Conservation (phyloP, 2,329 filamentous ascomycete species). For the Celoporthe dispersa region DNA sequence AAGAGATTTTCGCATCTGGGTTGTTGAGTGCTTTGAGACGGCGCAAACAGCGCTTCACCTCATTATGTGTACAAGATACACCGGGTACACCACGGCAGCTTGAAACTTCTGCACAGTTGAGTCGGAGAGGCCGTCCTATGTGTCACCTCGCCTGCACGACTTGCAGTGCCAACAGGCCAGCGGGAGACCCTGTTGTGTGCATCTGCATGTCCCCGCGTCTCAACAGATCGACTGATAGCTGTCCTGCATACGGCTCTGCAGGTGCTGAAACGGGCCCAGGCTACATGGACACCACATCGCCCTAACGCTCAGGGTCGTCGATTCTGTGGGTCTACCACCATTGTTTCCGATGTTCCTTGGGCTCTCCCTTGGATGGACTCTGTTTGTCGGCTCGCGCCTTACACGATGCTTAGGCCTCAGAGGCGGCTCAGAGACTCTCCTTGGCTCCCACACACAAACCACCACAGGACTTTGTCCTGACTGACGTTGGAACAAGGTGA, state of each 20-base stretch:
- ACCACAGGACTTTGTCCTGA: background rate
- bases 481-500: constrained; percentile 29
- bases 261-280: constrained; percentile 21
- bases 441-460: background rate
- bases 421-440: background rate
- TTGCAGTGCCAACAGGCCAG: constrained; percentile 6
- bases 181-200: constrained; percentile 12
- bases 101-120: background rate
- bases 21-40: constrained; percentile 6
- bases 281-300: background rate
- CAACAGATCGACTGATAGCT: constrained; percentile 23
- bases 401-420: background rate
- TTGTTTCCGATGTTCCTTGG: constrained; percentile 3
- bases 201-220: constrained; percentile 22
- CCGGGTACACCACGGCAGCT: constrained; percentile 1
- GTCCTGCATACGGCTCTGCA: constrained; percentile 17
- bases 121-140: constrained; percentile 10
- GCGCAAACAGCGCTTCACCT: constrained; percentile 11
- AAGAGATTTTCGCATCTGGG: background rate
- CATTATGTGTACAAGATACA: constrained; percentile 1
- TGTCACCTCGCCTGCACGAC: constrained; percentile 10
- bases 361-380: background rate
- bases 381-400: background rate
- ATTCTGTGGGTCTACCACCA: constrained; percentile 14
- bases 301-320: constrained; percentile 5